Conservation (phyloP, 306 rosid species). For the Rosa chinensis region DNA sequence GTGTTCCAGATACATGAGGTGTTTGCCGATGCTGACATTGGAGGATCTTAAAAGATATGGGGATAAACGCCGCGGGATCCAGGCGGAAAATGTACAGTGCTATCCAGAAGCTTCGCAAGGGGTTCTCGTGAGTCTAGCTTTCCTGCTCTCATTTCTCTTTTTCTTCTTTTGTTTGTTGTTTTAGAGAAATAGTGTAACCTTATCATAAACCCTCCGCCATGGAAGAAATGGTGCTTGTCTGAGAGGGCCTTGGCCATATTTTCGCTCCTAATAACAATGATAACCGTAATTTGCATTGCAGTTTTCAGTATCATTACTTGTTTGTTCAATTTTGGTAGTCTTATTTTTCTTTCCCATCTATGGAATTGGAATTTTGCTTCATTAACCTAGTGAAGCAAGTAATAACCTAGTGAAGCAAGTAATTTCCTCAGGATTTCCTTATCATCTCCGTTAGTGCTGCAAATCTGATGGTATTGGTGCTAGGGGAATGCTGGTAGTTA, state of each 20-base stretch:
- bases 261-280: constrained; percentile 8
- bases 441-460: no score
- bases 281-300: constrained; percentile 2
- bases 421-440: no score
- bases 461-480: neutral
- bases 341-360: neutral
- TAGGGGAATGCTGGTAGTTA: neutral
- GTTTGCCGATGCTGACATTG: constrained; percentile 68
- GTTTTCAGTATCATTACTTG: neutral
- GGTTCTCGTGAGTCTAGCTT: constrained; percentile 36
- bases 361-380: neutral
- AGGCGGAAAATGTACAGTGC: constrained; percentile 66
- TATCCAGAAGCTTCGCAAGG: constrained; percentile 51
- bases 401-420: no score
- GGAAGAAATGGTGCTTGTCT: constrained; percentile 19
- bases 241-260: constrained; percentile 9
- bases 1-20: constrained; percentile 75
- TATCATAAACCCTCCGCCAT: constrained; percentile 12
- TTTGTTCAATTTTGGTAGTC: neutral
- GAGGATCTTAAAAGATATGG: constrained; percentile 86
- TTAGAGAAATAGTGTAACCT: constrained; percentile 2
- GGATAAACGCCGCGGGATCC: constrained; percentile 41
- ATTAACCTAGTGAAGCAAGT: no score
- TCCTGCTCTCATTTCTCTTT: neutral
- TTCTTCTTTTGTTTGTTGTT: neutral